A percentile compares a stretch with the other conserved stretches of the same genome.
Conservation (phyloP, 768 basidiomycete genomes). For the Termitomyces sp. region DNA sequence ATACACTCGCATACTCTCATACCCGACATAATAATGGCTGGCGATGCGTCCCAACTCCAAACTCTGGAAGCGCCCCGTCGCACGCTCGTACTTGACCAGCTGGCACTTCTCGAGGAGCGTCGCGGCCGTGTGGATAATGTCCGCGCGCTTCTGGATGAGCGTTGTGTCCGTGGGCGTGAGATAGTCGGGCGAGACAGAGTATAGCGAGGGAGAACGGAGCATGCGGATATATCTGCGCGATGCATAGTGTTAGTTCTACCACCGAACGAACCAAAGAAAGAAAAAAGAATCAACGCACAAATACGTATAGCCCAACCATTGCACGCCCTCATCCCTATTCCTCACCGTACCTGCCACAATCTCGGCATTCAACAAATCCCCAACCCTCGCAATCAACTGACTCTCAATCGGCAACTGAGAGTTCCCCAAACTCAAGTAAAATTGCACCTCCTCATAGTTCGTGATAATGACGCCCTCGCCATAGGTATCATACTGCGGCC, state of each 20-base stretch:
- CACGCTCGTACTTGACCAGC: slow-evolving; percentile 90
- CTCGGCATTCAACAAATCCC: slow-evolving; percentile 96
- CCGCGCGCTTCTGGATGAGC: slow-evolving; percentile 88
- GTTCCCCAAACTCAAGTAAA: slow-evolving; percentile 91
- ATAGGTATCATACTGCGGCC: slow-evolving; percentile 95
- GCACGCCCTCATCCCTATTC: slow-evolving; percentile 94
- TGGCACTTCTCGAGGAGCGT: slow-evolving; percentile 91
- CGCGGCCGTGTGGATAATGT: slow-evolving; percentile 91
- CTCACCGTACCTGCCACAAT: slow-evolving; percentile 92
- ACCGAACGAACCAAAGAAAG: slow-evolving; percentile 4
- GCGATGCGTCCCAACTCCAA: slow-evolving; percentile 94
- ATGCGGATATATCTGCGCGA: slow-evolving; percentile 81
- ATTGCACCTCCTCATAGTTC: slow-evolving; percentile 94
- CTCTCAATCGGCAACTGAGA: slow-evolving; percentile 97
- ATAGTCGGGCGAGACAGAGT: slow-evolving; percentile 87
- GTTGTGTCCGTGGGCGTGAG: slow-evolving; percentile 61
- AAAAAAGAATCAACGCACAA: slow-evolving; percentile 45
- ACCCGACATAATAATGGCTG: slow-evolving; percentile 92
- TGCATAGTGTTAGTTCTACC: slow-evolving; percentile 1
- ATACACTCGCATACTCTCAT: slow-evolving; percentile 94
- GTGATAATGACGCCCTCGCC: slow-evolving; percentile 99
- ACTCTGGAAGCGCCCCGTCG: slow-evolving; percentile 83
- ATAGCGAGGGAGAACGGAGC: slow-evolving; percentile 84
- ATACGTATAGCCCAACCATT: slow-evolving; percentile 96
- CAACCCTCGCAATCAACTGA: slow-evolving; percentile 87